These are phyloP conservation scores for Aureobasidium sp. DNA, from an alignment of 2,329 filamentous ascomycete genomes.

Conservation along the genomic window DNA sequence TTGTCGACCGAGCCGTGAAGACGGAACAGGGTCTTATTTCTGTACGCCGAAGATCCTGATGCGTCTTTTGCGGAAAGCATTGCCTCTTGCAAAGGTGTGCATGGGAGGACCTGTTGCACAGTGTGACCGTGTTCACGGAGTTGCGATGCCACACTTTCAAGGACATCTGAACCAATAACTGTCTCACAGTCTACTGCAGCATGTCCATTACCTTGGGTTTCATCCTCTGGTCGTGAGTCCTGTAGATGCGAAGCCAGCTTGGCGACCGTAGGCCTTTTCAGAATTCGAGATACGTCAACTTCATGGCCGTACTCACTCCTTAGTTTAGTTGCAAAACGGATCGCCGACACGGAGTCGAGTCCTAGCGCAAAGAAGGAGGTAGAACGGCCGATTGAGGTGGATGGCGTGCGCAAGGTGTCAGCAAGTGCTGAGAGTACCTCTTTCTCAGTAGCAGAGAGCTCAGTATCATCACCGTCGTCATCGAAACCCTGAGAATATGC, in stretches of 20 bases:
- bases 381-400: slow-evolving; percentile 49
- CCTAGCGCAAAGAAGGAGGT: slow-evolving; percentile 73
- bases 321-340: slow-evolving; percentile 57
- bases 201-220: not conserved
- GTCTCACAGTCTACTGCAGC: not conserved
- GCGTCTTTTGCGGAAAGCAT: slow-evolving; percentile 62
- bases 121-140: slow-evolving; percentile 23
- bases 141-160: slow-evolving; percentile 7
- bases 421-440: slow-evolving; percentile 51
- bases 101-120: slow-evolving; percentile 61
- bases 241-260: slow-evolving; percentile 45
- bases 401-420: slow-evolving; percentile 41
- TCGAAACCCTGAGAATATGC: slow-evolving; percentile 29
- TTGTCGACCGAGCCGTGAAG: slow-evolving; percentile 45
- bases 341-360: slow-evolving; percentile 76
- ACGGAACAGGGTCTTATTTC: slow-evolving; percentile 63
- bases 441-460: slow-evolving; percentile 52
- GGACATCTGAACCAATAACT: slow-evolving; percentile 8
- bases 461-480: slow-evolving; percentile 29
- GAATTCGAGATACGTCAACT: slow-evolving; percentile 60
- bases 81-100: slow-evolving; percentile 79
- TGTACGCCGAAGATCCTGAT: slow-evolving; percentile 52
- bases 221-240: slow-evolving; percentile 22
- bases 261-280: slow-evolving; percentile 61
- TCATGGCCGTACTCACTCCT: slow-evolving; percentile 41